Percentiles rank a stretch among this genome's conserved stretches.
These are phyloP conservation scores for Hypoxylon lienhwacheense DNA, from an alignment of 495 filamentous ascomycete species.

Conservation along the genomic window DNA sequence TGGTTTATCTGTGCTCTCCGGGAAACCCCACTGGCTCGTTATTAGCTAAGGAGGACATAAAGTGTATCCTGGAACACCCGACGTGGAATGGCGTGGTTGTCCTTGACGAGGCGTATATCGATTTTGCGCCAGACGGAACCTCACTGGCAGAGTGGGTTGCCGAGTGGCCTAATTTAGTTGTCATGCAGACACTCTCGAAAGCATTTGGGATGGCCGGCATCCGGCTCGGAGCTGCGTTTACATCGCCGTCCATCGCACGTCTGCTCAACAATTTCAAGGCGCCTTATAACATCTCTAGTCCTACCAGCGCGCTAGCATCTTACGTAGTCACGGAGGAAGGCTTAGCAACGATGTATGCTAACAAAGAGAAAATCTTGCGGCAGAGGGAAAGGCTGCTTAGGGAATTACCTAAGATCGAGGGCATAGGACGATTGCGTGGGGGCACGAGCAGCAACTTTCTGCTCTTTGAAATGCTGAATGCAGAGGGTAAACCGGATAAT, in stretches of 20 bases:
- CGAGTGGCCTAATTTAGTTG: conserved; percentile 94
- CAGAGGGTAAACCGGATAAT: conserved; percentile 74
- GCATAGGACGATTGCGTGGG: conserved; percentile 79
- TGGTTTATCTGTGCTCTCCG: conserved; percentile 89
- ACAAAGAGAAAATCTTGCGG: conserved; percentile 65
- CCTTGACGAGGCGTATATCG: conserved; percentile 95
- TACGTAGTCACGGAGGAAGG: conserved; percentile 68
- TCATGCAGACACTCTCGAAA: conserved; percentile 97
- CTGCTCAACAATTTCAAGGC: conserved; percentile 91
- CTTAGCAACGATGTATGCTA: conserved; percentile 67
- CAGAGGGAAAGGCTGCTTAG: conserved; percentile 75
- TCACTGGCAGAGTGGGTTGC: conserved; percentile 90
- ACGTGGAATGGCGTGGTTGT: conserved; percentile 95
- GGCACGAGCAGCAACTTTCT: conserved; percentile 85
- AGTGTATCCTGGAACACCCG: conserved; percentile 75
- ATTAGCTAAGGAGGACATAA: conserved; percentile 74
- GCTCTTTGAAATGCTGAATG: conserved; percentile 81
- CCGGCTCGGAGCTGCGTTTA: conserved; percentile 69
- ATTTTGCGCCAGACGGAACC: conserved; percentile 79
- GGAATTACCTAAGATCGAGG: conserved; percentile 73
- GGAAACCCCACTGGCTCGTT: conserved; percentile 89
- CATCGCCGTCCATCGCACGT: conserved; percentile 57
- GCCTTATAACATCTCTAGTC: conserved; percentile 89
- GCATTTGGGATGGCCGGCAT: conserved; percentile 96
- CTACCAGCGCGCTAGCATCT: conserved; percentile 77